phyloP scores from a whole-genome alignment of 1,284 basidiomycete genomes.

The Moesziomyces globuligerus region DNA sequence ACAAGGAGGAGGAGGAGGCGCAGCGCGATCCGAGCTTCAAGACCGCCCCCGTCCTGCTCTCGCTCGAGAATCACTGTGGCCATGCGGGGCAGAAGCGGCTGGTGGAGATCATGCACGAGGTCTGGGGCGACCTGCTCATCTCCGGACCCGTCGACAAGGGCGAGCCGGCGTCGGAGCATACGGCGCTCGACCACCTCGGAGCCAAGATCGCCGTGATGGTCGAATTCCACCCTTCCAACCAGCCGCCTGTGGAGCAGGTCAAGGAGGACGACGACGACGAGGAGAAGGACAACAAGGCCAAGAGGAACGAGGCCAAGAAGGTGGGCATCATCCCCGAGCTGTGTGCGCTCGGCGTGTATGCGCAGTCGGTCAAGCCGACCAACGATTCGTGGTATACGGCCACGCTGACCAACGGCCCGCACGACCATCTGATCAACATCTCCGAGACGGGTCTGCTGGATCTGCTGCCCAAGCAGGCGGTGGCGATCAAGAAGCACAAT shows the following conservation, averaged over 20 bases:
- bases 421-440: slow-evolving; percentile 72
- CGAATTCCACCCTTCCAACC: slow-evolving; percentile 36
- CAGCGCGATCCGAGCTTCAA: slow-evolving; percentile 16
- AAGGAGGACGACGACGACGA: slow-evolving; percentile 40
- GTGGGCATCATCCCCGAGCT: slow-evolving; percentile 58
- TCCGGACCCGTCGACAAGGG: slow-evolving; percentile 50
- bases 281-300: slow-evolving; percentile 19
- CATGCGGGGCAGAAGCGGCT: slow-evolving; percentile 72
- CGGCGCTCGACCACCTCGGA: slow-evolving; percentile 71
- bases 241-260: slow-evolving; percentile 13
- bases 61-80: slow-evolving; percentile 75
- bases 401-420: slow-evolving; percentile 48
- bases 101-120: slow-evolving; percentile 72
- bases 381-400: slow-evolving; percentile 56
- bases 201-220: slow-evolving; percentile 76
- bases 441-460: slow-evolving; percentile 71
- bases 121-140: slow-evolving; percentile 73
- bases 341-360: slow-evolving; percentile 58
- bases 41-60: slow-evolving; percentile 72
- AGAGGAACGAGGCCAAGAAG: slow-evolving; percentile 43
- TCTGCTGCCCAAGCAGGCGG: slow-evolving; percentile 68
- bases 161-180: slow-evolving; percentile 47
- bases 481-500: slow-evolving; percentile 68
- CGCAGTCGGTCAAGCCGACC: slow-evolving; percentile 57
- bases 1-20: slow-evolving; percentile 30